phyloP scores from a whole-genome alignment of 2,329 filamentous ascomycete species.

The Claviceps sp. region DNA sequence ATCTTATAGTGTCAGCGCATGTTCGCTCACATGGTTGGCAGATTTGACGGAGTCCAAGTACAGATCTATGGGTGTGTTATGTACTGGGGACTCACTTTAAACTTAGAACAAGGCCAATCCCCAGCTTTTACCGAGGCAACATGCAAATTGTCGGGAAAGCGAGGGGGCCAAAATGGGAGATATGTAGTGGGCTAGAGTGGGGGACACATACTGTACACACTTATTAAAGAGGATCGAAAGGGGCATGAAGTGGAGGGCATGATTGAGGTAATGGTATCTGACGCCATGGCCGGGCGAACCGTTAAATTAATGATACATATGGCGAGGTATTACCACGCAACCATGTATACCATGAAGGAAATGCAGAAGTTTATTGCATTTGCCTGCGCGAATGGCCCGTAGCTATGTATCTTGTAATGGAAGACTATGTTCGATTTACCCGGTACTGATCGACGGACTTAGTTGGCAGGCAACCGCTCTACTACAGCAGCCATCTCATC shows the following conservation, averaged over 20 bases:
- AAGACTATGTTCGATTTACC: background rate
- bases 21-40: background rate
- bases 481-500: conserved; percentile 94
- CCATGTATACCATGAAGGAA: background rate
- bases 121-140: background rate
- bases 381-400: background rate
- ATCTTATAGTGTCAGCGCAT: background rate
- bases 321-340: background rate
- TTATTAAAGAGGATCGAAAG: background rate
- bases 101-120: background rate
- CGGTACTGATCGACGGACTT: conserved; percentile 10
- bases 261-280: conserved; percentile 3
- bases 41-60: background rate
- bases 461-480: conserved; percentile 61
- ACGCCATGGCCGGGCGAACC: conserved; percentile 8
- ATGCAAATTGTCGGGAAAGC: background rate
- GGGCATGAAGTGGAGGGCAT: background rate
- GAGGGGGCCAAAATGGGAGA: background rate
- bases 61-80: background rate
- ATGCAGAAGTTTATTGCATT: background rate
- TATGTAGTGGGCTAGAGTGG: background rate
- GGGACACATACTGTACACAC: background rate
- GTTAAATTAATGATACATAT: conserved; percentile 19
- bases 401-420: conserved; percentile 9
- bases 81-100: background rate